Conservation (phyloP, 306 rosid species). For the Urtica urens region DNA sequence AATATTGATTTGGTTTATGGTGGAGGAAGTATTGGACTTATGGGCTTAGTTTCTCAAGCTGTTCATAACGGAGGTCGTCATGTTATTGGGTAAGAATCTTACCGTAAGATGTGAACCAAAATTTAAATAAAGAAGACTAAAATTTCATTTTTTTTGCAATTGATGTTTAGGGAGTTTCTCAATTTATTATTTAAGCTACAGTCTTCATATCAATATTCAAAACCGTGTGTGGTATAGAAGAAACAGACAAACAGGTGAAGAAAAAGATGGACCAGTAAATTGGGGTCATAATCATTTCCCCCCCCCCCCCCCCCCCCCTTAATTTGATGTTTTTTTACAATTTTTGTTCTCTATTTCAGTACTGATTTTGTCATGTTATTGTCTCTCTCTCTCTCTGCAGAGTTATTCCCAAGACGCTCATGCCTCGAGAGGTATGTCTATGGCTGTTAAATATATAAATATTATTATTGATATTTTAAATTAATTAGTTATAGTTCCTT, state of each 20-base stretch:
- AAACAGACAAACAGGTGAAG: conserved; percentile 13
- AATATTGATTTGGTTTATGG: conserved; percentile 96
- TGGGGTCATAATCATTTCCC: conserved; percentile 8
- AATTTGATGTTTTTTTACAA: conserved; percentile 8
- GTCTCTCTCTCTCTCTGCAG: conserved; percentile 70
- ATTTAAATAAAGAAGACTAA: too few species aligned
- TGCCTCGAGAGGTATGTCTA: conserved; percentile 98
- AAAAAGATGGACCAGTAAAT: conserved; percentile 21
- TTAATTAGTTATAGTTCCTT: too few species aligned
- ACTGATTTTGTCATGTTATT: conserved; percentile 54
- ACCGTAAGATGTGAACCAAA: not conserved
- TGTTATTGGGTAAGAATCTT: conserved; percentile 92
- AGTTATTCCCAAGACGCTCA: conserved; percentile 99
- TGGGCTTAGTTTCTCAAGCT: conserved; percentile 98
- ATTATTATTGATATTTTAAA: too few species aligned
- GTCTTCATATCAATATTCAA: too few species aligned
- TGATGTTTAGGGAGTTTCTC: too few species aligned
- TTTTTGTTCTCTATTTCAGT: conserved; percentile 19
- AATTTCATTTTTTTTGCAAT: too few species aligned
- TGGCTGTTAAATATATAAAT: too few species aligned
- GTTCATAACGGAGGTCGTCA: conserved; percentile 99
- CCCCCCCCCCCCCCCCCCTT: too few species aligned
- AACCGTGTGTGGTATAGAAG: not conserved
- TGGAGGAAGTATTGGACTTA: conserved; percentile 97
- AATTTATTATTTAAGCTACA: too few species aligned